Percentiles rank a stretch among this genome's conserved stretches.
Conservation (phyloP, 306 rosid genomes). For the Prunus fruticosa region DNA sequence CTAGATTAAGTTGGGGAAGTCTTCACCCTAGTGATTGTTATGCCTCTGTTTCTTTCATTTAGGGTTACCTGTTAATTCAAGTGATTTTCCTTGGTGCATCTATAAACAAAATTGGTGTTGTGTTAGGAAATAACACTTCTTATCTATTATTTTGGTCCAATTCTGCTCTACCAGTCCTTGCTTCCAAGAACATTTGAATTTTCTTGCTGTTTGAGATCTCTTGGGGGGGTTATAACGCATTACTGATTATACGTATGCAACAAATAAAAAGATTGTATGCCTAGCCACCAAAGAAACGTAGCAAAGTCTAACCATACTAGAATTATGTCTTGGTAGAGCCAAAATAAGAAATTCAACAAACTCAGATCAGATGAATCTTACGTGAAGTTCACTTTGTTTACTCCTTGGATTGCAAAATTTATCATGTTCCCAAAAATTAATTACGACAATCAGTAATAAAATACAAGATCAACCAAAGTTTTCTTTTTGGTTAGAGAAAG, state of each 20-base stretch:
- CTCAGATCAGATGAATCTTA: background rate
- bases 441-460: background rate
- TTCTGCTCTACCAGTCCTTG: background rate
- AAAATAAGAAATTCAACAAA: background rate
- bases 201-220: too few relatives aligned
- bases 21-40: slow-evolving; percentile 4
- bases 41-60: slow-evolving; percentile 1
- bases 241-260: too few relatives aligned
- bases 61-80: slow-evolving; percentile 1
- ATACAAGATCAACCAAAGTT: too few relatives aligned
- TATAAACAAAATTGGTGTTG: slow-evolving; percentile 9
- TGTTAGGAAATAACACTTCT: background rate
- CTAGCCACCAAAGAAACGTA: too few relatives aligned
- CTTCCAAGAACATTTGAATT: background rate
- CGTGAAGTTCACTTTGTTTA: background rate
- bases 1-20: slow-evolving; percentile 3
- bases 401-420: background rate
- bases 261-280: too few relatives aligned
- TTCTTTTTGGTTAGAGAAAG: too few relatives aligned
- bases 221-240: too few relatives aligned
- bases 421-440: background rate
- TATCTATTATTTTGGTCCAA: background rate
- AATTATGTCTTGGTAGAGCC: background rate
- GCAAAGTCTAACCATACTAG: background rate
- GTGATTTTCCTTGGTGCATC: slow-evolving; percentile 11